phyloP scores from a whole-genome alignment of 2,329 filamentous ascomycete genomes.

The Phyllosticta citribraziliensis region DNA sequence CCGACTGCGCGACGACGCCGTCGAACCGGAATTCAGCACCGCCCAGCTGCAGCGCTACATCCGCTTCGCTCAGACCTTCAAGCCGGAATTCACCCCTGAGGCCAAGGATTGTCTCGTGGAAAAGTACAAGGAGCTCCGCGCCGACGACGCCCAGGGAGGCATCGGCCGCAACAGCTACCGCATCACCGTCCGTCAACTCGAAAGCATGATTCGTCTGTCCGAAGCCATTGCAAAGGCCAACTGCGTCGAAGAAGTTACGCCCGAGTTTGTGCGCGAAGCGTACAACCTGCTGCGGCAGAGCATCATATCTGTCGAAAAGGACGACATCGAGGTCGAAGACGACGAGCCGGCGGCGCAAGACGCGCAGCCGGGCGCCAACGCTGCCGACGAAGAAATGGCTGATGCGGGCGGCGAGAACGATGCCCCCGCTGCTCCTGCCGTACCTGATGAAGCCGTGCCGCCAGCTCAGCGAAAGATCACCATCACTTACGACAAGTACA shows the following conservation, averaged over 20 bases:
- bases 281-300: slow-evolving; percentile 85
- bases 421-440: slow-evolving; percentile 25
- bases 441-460: slow-evolving; percentile 10
- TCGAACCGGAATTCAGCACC: slow-evolving; percentile 88
- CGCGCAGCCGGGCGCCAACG: slow-evolving; percentile 40
- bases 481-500: slow-evolving; percentile 93
- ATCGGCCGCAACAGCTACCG: slow-evolving; percentile 92
- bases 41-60: slow-evolving; percentile 97
- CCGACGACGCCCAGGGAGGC: slow-evolving; percentile 88
- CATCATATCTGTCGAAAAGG: slow-evolving; percentile 96
- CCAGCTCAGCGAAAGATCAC: slow-evolving; percentile 56
- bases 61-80: slow-evolving; percentile 88
- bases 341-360: slow-evolving; percentile 55
- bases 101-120: slow-evolving; percentile 77
- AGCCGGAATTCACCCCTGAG: slow-evolving; percentile 81
- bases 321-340: slow-evolving; percentile 90
- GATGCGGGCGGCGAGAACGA: slow-evolving; percentile 31
- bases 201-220: slow-evolving; percentile 88
- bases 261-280: slow-evolving; percentile 81
- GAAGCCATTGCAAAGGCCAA: slow-evolving; percentile 99
- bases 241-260: slow-evolving; percentile 81
- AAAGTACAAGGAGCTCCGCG: slow-evolving; percentile 90
- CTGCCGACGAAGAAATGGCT: slow-evolving; percentile 18
- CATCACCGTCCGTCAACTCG: slow-evolving; percentile 92
- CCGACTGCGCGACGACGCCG: slow-evolving; percentile 81